Evolutionary conservation across 148 eudicot species (phyloP).

Genomic region (Heliamphora exappendiculata): DNA sequence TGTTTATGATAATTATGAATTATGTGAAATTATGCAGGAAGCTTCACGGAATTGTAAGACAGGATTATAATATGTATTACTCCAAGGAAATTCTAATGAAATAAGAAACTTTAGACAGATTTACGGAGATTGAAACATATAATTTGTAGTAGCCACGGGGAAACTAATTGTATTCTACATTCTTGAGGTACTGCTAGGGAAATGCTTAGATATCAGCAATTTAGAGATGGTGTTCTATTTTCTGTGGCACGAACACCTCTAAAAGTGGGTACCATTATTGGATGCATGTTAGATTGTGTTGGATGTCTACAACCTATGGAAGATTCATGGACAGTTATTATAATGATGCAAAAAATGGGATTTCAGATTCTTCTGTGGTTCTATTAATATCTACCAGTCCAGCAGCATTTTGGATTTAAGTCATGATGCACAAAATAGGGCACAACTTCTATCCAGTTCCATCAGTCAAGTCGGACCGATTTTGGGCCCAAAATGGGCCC

Average conservation of each 20-base stretch:
- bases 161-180: background rate
- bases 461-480: no score
- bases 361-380: background rate
- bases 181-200: background rate
- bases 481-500: no score
- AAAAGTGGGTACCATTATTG: background rate
- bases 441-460: no score
- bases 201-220: background rate
- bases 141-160: background rate
- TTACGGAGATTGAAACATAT: background rate
- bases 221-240: background rate
- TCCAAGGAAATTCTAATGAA: background rate
- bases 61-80: background rate
- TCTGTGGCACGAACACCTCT: background rate
- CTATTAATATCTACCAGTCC: background rate
- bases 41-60: background rate
- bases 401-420: background rate
- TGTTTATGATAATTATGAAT: no score
- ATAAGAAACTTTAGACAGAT: background rate
- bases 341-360: background rate
- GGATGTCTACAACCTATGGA: background rate
- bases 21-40: no score
- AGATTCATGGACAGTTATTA: background rate
- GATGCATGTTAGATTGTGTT: background rate
- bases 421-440: no score